Conservation (phyloP, 2,329 filamentous ascomycete species). For the Chrysoporthe puriensis region DNA sequence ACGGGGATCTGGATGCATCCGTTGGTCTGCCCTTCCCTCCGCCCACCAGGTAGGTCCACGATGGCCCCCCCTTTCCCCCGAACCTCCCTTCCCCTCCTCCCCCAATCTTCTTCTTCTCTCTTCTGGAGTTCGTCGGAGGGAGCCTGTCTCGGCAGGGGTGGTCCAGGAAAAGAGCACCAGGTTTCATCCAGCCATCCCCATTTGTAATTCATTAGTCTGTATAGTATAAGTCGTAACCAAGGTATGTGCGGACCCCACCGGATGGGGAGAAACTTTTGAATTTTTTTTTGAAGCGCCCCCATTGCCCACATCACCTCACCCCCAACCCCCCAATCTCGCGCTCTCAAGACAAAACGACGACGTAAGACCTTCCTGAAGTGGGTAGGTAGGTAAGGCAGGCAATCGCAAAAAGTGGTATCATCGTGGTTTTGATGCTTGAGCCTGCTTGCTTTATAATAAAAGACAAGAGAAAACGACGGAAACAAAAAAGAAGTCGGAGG, state of each 20-base stretch:
- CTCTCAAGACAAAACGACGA: not conserved
- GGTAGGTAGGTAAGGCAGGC: not conserved
- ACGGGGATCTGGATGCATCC: too few relatives aligned
- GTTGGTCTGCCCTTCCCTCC: too few relatives aligned
- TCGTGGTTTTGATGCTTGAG: slow-evolving; percentile 8
- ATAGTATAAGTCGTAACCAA: slow-evolving; percentile 9
- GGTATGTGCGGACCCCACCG: not conserved
- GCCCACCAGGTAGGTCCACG: too few relatives aligned
- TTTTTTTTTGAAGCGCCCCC: not conserved
- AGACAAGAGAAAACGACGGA: not conserved
- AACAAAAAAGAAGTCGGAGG: not conserved
- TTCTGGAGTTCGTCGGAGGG: not conserved
- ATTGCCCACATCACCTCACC: not conserved
- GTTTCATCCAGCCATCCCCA: not conserved
- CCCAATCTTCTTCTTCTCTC: not conserved
- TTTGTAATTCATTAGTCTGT: slow-evolving; percentile 11
- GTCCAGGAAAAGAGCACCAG: not conserved
- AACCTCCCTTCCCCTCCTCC: not conserved
- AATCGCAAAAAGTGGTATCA: slow-evolving; percentile 7
- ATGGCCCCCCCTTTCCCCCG: too few relatives aligned
- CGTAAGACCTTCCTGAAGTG: not conserved
- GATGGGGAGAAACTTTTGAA: not conserved
- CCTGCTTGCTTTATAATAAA: slow-evolving; percentile 10
- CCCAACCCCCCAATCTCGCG: not conserved
- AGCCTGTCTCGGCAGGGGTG: not conserved